phyloP scores from a whole-genome alignment of 1,284 basidiomycete species.

The Cutaneotrichosporon cutaneum region DNA sequence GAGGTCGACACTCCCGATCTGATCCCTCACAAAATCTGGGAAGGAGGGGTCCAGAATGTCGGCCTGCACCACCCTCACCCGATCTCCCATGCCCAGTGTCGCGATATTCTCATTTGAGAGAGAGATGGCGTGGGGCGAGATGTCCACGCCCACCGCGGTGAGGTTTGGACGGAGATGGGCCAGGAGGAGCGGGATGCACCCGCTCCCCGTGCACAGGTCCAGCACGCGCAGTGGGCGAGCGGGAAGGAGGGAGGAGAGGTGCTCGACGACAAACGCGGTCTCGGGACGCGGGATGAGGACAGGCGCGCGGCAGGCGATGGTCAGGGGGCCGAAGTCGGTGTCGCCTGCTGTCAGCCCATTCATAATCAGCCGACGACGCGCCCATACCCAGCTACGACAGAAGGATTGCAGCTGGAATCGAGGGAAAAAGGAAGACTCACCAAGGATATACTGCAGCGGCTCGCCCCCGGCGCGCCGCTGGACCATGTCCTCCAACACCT shows the following conservation, averaged over 20 bases:
- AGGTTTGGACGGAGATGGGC: conserved; percentile 63
- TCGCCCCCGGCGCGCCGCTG: conserved; percentile 61
- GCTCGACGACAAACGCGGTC: conserved; percentile 71
- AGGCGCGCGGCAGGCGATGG: conserved; percentile 68
- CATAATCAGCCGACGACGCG: background rate
- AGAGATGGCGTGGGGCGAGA: conserved; percentile 64
- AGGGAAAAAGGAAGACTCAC: conserved; percentile 51
- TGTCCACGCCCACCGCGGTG: conserved; percentile 68
- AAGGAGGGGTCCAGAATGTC: conserved; percentile 56
- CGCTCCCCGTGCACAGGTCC: conserved; percentile 87
- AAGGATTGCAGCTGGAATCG: background rate
- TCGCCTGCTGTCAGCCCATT: conserved; percentile 59
- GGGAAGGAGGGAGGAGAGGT: conserved; percentile 26
- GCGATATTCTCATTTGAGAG: conserved; percentile 70
- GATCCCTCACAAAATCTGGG: conserved; percentile 14
- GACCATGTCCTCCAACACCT: conserved; percentile 33
- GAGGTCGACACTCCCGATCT: conserved; percentile 61
- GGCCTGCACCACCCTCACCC: conserved; percentile 40
- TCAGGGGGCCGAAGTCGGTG: conserved; percentile 81
- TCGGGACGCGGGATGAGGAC: conserved; percentile 88
- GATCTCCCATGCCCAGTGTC: background rate
- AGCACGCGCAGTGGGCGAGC: conserved; percentile 55
- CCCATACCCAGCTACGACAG: background rate
- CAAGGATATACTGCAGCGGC: conserved; percentile 87
- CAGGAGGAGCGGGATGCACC: conserved; percentile 80